phyloP scores from a whole-genome alignment of 2,329 filamentous ascomycete species.

The Zymoseptoria passerinii region DNA sequence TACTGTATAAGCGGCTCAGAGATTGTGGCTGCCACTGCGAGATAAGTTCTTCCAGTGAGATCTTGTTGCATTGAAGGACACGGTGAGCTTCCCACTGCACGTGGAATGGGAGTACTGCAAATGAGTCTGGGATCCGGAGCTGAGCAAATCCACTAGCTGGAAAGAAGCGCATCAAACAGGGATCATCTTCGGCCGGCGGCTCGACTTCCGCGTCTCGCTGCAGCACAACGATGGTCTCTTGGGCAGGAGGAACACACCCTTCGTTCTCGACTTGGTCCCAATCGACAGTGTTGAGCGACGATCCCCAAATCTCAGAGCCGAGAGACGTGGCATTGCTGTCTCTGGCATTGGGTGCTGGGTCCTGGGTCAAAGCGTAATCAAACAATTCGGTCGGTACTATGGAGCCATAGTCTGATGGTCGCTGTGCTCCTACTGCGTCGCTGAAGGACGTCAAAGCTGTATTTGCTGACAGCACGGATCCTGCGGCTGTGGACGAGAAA shows the following conservation, averaged over 20 bases:
- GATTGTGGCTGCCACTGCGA: conserved; percentile 7
- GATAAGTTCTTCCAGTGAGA: conserved; percentile 8
- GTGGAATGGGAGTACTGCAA: conserved; percentile 11
- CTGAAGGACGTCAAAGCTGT: conserved; percentile 14
- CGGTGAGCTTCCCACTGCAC: conserved; percentile 18
- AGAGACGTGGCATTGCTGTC: not conserved
- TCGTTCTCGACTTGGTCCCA: not conserved
- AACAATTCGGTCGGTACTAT: not conserved
- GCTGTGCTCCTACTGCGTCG: not conserved
- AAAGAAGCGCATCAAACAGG: not conserved
- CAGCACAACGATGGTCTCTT: not conserved
- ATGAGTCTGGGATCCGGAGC: conserved; percentile 9
- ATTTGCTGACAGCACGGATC: not conserved
- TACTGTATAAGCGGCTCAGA: conserved; percentile 6
- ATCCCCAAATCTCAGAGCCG: not conserved
- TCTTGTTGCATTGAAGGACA: conserved; percentile 11
- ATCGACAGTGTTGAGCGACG: conserved; percentile 1
- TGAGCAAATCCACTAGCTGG: conserved; percentile 9
- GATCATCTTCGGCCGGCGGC: not conserved
- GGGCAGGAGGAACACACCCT: not conserved
- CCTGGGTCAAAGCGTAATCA: not conserved
- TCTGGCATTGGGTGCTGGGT: not conserved
- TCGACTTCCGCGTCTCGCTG: not conserved
- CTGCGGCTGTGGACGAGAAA: not conserved
- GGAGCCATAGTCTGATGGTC: not conserved